Conservation (phyloP, 345 rosid genomes). For the Eutrema heterophyllum region DNA sequence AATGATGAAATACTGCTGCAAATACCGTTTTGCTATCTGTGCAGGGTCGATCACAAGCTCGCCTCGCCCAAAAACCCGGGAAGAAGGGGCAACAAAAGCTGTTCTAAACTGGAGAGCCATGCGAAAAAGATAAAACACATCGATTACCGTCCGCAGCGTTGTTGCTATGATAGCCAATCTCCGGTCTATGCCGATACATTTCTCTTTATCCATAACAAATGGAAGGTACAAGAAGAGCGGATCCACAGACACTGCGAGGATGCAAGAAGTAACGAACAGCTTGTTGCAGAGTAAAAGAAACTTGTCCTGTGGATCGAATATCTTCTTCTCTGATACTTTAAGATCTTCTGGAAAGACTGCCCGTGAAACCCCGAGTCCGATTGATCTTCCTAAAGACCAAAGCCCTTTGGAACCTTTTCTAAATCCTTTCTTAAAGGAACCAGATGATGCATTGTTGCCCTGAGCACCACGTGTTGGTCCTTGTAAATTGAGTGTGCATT, state of each 20-base stretch:
- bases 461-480: constrained; percentile 45
- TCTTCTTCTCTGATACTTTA: constrained; percentile 74
- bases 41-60: constrained; percentile 92
- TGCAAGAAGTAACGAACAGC: constrained; percentile 73
- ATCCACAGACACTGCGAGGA: constrained; percentile 81
- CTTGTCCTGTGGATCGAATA: constrained; percentile 92
- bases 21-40: constrained; percentile 84
- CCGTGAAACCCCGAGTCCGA: constrained; percentile 83
- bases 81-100: constrained; percentile 93
- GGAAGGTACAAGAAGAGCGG: constrained; percentile 94
- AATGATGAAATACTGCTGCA: constrained; percentile 63
- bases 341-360: constrained; percentile 98
- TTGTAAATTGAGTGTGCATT: constrained; percentile 67
- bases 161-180: constrained; percentile 70
- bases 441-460: constrained; percentile 47
- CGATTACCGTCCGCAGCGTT: constrained; percentile 68
- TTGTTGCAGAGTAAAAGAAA: constrained; percentile 76
- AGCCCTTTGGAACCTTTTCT: constrained; percentile 88
- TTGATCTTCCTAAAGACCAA: constrained; percentile 84
- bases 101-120: constrained; percentile 96
- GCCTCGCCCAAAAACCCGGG: constrained; percentile 95
- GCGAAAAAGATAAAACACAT: constrained; percentile 80
- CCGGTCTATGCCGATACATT: constrained; percentile 72
- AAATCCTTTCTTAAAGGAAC: constrained; percentile 74
- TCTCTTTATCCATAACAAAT: constrained; percentile 40